Base-by-base conservation (phyloP, 768 basidiomycete species). In the Leccinum ochraceum region DNA sequence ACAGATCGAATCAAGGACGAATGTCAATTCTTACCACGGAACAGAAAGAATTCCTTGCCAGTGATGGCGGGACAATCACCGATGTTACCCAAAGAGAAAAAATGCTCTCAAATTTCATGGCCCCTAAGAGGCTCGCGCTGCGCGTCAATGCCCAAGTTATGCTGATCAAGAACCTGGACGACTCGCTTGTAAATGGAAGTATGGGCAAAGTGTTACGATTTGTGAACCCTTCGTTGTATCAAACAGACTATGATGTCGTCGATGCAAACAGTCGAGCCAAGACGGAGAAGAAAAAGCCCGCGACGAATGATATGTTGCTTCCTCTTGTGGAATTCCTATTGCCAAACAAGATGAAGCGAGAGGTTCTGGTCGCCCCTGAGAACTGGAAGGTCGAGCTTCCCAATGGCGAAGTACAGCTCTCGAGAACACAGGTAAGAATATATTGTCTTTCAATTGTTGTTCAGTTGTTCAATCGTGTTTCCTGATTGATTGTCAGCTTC, bases 121-220 rank as follows among this genome's bases (percentile, higher is more conserved):
- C 95, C 0, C 89, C 92, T 1, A 74, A 79, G 58, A 66, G 59
- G 6, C 81, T 99, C n/a, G 68, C 71, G 0, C 81, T 99, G 32
- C 90, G 92, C 52, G 68, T 88, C 28, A 87, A 88, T 58, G 89
- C 92, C 7, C 96, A 98, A 74, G 91, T 93, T 44, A 98, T 97
- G 95, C 81, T 97, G 34, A 92, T 94, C 75, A 98, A 98, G 79
- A 98, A 98, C 69, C 77, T 89, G 56, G 92, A 95, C 66, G 94
- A 95, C 32, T 83, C 80, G 3, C 83, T 98, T 8, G 97, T 98
- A 50, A 99, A 99, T 68, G 97, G 97, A 1, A 93, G 88, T 58
- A 90, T 97, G 82, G 97, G 97, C 9, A 86, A 84, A 46, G 83
- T 99, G 20, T 67, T 89, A 30, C 82, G 84, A 4, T 99, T 99